Evolutionary conservation across 495 filamentous ascomycete species (phyloP).

Genomic region (Lentithecium fluviatile): DNA sequence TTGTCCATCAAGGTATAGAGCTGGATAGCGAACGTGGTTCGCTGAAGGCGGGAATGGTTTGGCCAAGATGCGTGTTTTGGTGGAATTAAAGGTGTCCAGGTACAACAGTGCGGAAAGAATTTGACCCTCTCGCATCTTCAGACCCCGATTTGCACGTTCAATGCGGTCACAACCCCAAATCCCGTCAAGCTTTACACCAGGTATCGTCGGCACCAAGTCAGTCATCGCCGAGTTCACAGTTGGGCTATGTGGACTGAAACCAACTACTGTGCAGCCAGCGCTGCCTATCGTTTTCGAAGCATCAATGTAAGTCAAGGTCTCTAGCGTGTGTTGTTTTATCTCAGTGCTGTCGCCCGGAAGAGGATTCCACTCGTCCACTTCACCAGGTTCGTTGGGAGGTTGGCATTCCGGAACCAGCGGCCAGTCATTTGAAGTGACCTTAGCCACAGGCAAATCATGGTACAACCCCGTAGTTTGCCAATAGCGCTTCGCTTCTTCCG

Average conservation of each 20-base stretch:
- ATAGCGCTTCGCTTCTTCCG: slow-evolving; percentile 19
- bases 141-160: neutral
- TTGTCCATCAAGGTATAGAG: slow-evolving; percentile 22
- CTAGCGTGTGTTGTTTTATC: slow-evolving; percentile 1
- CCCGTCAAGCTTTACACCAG: neutral
- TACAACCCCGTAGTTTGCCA: neutral
- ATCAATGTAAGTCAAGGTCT: slow-evolving; percentile 14
- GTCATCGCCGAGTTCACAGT: neutral
- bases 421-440: neutral
- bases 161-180: slow-evolving; percentile 9
- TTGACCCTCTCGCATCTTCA: slow-evolving; percentile 18
- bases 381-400: neutral
- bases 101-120: slow-evolving; percentile 20
- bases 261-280: too few species aligned
- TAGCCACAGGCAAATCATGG: neutral
- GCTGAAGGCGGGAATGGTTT: slow-evolving; percentile 14
- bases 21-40: slow-evolving; percentile 20
- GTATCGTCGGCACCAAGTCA: neutral
- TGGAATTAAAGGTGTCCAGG: slow-evolving; percentile 13
- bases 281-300: neutral
- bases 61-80: neutral
- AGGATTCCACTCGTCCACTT: slow-evolving; percentile 27
- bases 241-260: neutral
- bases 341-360: neutral
- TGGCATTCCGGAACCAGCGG: slow-evolving; percentile 4